Conservation (phyloP, 2,329 filamentous ascomycete genomes). For the Colletotrichum agaves region DNA sequence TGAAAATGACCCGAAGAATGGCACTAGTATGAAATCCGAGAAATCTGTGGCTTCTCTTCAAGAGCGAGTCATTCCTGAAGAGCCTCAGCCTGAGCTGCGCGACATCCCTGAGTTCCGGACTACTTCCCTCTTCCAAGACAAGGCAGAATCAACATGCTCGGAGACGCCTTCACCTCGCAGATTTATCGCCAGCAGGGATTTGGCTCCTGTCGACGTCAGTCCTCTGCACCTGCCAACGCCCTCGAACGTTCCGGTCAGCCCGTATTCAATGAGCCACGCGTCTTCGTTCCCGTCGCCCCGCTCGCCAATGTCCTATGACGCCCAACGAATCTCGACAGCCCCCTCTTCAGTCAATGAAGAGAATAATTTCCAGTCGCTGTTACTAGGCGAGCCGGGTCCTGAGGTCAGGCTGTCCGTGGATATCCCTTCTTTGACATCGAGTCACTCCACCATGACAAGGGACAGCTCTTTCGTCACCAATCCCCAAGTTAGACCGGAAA, state of each 20-base stretch:
- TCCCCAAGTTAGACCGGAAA: constrained; percentile 60
- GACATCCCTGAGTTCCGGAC: constrained; percentile 52
- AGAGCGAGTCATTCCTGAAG: constrained; percentile 63
- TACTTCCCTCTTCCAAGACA: constrained; percentile 48
- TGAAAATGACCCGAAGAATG: constrained; percentile 51
- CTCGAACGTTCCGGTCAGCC: constrained; percentile 65
- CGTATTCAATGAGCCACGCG: constrained; percentile 71
- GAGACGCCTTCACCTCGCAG: constrained; percentile 58
- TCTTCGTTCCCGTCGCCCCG: constrained; percentile 78
- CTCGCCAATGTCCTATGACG: constrained; percentile 75
- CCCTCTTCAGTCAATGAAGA: constrained; percentile 80
- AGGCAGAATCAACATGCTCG: constrained; percentile 52
- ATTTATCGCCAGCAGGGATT: constrained; percentile 54
- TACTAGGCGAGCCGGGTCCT: constrained; percentile 79
- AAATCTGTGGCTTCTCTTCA: constrained; percentile 62
- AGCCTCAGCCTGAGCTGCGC: constrained; percentile 49
- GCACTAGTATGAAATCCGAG: constrained; percentile 57
- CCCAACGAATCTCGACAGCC: constrained; percentile 78
- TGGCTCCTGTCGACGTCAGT: constrained; percentile 62
- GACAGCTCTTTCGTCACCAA: constrained; percentile 65
- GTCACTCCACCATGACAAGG: constrained; percentile 79
- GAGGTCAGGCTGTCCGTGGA: constrained; percentile 78
- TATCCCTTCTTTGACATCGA: constrained; percentile 79
- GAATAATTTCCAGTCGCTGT: constrained; percentile 74
- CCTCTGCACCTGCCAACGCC: constrained; percentile 57